Conservation (phyloP, 208 protist genomes). For the Wallacemonas sp. region DNA sequence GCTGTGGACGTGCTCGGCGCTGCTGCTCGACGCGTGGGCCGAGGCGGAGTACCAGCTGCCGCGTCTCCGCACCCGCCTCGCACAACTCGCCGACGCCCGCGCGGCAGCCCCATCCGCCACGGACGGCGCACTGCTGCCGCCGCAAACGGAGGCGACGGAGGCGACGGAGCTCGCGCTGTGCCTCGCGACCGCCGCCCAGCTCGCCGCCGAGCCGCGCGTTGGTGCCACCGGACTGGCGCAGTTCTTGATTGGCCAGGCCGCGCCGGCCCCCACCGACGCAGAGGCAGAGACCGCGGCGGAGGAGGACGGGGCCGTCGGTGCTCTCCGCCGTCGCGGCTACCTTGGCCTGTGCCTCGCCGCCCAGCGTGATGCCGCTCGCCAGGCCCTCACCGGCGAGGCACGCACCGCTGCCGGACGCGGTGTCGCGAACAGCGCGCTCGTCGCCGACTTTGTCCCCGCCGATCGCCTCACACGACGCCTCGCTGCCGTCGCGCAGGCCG, state of each 20-base stretch:
- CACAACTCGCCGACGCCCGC: not conserved
- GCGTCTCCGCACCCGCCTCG: not conserved
- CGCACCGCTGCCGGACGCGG: constrained; percentile 39
- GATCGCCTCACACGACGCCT: constrained; percentile 33
- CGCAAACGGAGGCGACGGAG: not conserved
- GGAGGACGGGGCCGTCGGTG: not conserved
- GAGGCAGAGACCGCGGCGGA: not conserved
- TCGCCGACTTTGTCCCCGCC: constrained; percentile 24
- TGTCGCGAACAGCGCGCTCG: constrained; percentile 30
- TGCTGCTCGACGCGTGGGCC: constrained; percentile 4
- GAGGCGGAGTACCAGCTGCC: constrained; percentile 12
- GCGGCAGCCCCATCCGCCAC: not conserved
- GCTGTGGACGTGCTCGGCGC: not conserved
- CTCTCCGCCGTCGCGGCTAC: constrained; percentile 25
- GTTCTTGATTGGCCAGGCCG: constrained; percentile 37
- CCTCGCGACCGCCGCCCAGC: constrained; percentile 19
- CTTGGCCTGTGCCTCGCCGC: constrained; percentile 29
- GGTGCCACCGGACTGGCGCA: constrained; percentile 14
- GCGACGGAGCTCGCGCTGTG: constrained; percentile 24
- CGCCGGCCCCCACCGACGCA: not conserved
- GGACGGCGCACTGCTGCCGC: constrained; percentile 13
- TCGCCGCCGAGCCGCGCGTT: constrained; percentile 18
- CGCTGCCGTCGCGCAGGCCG: constrained; percentile 17
- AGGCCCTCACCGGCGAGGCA: constrained; percentile 9
- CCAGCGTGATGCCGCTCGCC: constrained; percentile 20